Base-by-base conservation (phyloP, 164 flowering plant species). In the Piper longum region DNA sequence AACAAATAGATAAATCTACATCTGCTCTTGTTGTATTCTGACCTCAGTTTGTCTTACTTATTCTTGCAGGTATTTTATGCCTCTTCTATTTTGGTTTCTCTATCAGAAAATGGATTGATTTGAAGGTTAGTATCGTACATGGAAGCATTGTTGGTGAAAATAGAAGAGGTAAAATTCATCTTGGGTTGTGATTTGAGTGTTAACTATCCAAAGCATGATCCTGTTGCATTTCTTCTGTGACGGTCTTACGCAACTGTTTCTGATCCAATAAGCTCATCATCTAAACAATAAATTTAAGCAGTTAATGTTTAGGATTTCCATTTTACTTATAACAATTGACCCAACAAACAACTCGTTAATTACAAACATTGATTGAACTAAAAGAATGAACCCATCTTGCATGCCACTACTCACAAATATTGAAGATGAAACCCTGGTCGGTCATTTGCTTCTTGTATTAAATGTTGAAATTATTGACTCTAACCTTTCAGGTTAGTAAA, bases 61-160 rank as follows among this genome's bases (percentile, higher is more conserved):
- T 19, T 57, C 26, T 54, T 64, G 54, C 78, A 85, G 91, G 96
- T 68, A 64, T 78, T 72, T 69, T 88, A 65, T 83, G 83, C 70
- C 73, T 79, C 62, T 62, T 88, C 26, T 51, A 73, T 66, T 78
- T 81, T 69, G 88, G 75, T 16, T 70, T 80, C 56, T 69, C 78
- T 9, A 54, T 86, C 16, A 74, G 61, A 54, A 83, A 70, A 51
- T 79, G 76, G 39, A 82, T 82, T 68, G 78, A 84, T 68, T 76
- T 88, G 69, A 76, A 85, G 91, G 91, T 84, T 48, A 48, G 52
- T 48, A 8, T 48, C 11, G 12, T 48, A 5, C 9, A 48, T 9
- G 12, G 9, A 14, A 48, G 14, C 36, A 48, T 9, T 48, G 12
- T 12, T 5, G 52, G 52, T 5, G 7, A 48, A 48, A 48, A 48